These are phyloP conservation scores for Wallacemonas sp. DNA, from an alignment of 208 protist species.

Conservation along the genomic window DNA sequence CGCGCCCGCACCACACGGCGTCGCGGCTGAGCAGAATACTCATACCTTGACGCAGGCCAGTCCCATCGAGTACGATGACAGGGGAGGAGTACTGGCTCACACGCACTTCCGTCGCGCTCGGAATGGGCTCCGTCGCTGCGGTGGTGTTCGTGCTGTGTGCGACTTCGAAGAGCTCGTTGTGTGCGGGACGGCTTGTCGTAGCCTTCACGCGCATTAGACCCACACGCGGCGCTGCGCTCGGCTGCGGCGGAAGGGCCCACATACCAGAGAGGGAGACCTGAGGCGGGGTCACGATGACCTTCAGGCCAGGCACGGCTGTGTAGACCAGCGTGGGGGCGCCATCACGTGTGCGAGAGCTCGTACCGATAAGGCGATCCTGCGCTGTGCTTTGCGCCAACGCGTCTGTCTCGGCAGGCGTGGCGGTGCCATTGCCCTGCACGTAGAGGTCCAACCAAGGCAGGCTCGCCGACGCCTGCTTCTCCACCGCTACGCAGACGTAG, in stretches of 20 bases:
- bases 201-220: slow-evolving; percentile 23
- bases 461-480: slow-evolving; percentile 19
- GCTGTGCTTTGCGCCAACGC: slow-evolving; percentile 2
- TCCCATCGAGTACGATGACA: slow-evolving; percentile 51
- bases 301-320: slow-evolving; percentile 55
- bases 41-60: slow-evolving; percentile 54
- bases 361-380: slow-evolving; percentile 14
- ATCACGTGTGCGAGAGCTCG: slow-evolving; percentile 18
- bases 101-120: slow-evolving; percentile 26
- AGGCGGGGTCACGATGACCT: slow-evolving; percentile 43
- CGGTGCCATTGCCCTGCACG: slow-evolving; percentile 7
- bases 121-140: background rate
- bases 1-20: slow-evolving; percentile 30
- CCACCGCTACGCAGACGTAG: slow-evolving; percentile 61
- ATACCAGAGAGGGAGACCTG: slow-evolving; percentile 47
- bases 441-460: slow-evolving; percentile 1
- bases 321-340: slow-evolving; percentile 32
- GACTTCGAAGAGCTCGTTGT: slow-evolving; percentile 20
- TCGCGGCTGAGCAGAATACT: slow-evolving; percentile 47
- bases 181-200: slow-evolving; percentile 26
- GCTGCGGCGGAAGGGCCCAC: slow-evolving; percentile 60
- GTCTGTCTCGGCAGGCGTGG: background rate
- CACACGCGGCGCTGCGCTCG: slow-evolving; percentile 8
- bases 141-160: background rate
- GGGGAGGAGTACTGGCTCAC: slow-evolving; percentile 65